Evolutionary conservation across 2,329 filamentous ascomycete genomes (phyloP), one percentile per base, ranked within the genome.

Genomic region (Colletotrichum destructivum): DNA sequence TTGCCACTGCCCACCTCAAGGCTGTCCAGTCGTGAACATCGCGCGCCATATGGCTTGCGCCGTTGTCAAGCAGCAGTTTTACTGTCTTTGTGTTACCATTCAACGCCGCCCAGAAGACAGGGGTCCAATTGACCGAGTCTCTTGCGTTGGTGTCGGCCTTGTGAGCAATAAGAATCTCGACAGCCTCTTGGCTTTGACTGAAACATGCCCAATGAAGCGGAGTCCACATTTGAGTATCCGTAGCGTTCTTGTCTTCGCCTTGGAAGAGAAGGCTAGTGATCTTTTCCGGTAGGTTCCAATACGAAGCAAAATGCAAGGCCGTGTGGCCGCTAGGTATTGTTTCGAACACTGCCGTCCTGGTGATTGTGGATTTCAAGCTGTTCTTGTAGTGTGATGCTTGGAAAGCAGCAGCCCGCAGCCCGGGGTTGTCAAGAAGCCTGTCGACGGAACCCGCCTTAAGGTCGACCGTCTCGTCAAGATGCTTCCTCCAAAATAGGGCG

Each of bases 141-240:
- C 31, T 52, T 2, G 49, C 49, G 23, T 52, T 52, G 21, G 13
- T 31, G 49, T 52, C 21, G 4, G 16, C 49, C 49, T 52, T 26
- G 15, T 52, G 49, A 18, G 49, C 16, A 52, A 52, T 23, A 13
- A 52, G 49, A 51, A 26, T 26, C 11, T 23, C 49, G 7, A 26
- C 21, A 4, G 49, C 49, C 21, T 26, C 49, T 15, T 26, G 11
- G 13, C 49, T 51, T 26, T 26, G 49, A 23, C 49, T 12, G 23
- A 51, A 51, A 51, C 49, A 51, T 15, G 49, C 49, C 49, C 49
- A 51, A 15, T 51, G 49, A 12, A 51, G 49, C 4, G 49, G 49
- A 11, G 49, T 51, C 49, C 49, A 51, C 49, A 51, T 4, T 9
- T 51, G 49, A 23, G 49, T 51, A 12, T 51, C 49, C 7, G 21